phyloP scores from a whole-genome alignment of 331 rosid species.

The Ulmus americana region DNA sequence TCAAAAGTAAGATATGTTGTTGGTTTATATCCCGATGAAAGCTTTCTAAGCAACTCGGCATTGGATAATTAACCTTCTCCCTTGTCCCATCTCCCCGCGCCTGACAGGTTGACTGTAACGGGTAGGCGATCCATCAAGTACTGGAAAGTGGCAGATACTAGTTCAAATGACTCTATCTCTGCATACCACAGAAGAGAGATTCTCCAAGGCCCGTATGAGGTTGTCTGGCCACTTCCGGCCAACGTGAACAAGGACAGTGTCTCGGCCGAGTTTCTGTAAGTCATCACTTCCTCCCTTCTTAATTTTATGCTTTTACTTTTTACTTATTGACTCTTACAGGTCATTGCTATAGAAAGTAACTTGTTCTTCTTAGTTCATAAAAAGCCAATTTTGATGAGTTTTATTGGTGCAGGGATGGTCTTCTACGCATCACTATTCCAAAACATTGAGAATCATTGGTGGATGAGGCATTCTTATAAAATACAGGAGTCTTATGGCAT shows the following conservation, averaged over 20 bases:
- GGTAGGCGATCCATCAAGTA: constrained; percentile 45
- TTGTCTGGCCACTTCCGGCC: constrained; percentile 58
- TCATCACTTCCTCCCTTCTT: constrained; percentile 13
- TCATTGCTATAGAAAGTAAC: background rate
- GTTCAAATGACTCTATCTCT: constrained; percentile 38
- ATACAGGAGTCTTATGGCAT: background rate
- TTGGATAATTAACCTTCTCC: background rate
- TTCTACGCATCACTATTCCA: constrained; percentile 55
- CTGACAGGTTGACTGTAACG: constrained; percentile 47
- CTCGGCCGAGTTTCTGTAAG: constrained; percentile 71
- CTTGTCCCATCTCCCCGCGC: background rate
- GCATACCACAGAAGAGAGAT: constrained; percentile 65
- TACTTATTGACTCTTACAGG: background rate
- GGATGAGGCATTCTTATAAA: background rate
- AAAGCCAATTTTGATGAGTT: constrained; percentile 2
- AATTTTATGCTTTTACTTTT: constrained; percentile 1
- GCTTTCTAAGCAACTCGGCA: background rate
- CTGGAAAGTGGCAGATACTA: constrained; percentile 24
- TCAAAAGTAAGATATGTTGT: constrained; percentile 45
- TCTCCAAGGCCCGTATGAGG: constrained; percentile 61
- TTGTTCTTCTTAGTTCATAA: background rate
- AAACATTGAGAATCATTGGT: constrained; percentile 35
- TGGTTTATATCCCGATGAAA: background rate
- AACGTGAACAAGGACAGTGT: constrained; percentile 56
- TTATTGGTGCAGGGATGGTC: constrained; percentile 54